A percentile compares a stretch with the other conserved stretches of the same genome.
These are phyloP conservation scores for Pseudonitzschia multistriata DNA, from an alignment of 108 stramenopile genomes.

Conservation along the genomic window DNA sequence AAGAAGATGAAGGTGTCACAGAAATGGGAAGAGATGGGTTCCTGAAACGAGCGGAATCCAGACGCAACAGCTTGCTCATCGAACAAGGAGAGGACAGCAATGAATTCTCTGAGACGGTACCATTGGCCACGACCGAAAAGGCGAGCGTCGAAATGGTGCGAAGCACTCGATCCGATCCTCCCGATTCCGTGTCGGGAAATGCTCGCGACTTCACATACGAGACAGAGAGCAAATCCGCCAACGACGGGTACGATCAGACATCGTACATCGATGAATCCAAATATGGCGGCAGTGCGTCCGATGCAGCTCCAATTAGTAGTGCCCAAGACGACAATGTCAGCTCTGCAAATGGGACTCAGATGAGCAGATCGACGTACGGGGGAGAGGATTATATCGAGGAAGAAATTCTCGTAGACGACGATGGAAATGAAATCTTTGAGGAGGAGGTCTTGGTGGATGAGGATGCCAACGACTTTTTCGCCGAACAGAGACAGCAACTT, in stretches of 20 bases:
- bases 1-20: constrained; percentile 23
- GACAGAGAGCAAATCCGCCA: background rate
- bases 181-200: background rate
- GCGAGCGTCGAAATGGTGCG: background rate
- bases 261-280: constrained; percentile 1
- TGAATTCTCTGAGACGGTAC: background rate
- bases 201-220: background rate
- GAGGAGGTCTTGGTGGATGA: constrained; percentile 23
- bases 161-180: background rate
- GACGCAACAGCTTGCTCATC: background rate
- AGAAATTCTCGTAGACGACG: constrained; percentile 15
- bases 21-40: background rate
- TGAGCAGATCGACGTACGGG: background rate
- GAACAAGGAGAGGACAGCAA: background rate
- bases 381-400: constrained; percentile 3
- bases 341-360: background rate
- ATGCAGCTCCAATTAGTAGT: background rate
- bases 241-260: background rate
- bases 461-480: constrained; percentile 17
- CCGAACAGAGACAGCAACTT: background rate
- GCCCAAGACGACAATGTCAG: background rate
- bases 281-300: background rate
- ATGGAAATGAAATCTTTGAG: constrained; percentile 14
- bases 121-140: background rate
- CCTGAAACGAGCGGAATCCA: constrained; percentile 1